Evolutionary conservation across 352 stramenopile genomes (phyloP).

Genomic region (Phytophthora hybrid): DNA sequence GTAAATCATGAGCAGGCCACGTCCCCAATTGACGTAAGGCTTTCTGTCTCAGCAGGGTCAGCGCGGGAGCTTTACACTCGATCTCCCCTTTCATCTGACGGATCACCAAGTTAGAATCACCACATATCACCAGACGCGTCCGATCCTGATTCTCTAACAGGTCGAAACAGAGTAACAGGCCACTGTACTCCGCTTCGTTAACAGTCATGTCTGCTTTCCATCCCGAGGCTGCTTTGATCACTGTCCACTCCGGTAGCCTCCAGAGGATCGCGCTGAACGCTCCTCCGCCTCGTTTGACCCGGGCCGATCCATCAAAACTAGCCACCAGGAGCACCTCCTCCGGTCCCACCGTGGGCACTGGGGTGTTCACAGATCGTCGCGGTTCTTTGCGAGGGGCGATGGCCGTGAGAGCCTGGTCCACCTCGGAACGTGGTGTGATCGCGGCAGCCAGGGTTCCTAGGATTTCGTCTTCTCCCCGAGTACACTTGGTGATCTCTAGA

Average conservation of each 20-base stretch:
- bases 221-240: background rate
- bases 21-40: background rate
- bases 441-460: background rate
- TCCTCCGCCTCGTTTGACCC: constrained; percentile 8
- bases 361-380: background rate
- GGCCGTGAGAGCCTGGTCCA: background rate
- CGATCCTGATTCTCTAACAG: background rate
- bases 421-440: constrained; percentile 6
- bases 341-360: background rate
- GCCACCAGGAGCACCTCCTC: constrained; percentile 13
- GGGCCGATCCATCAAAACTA: constrained; percentile 32
- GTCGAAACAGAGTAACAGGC: background rate
- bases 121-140: background rate
- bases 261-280: constrained; percentile 24
- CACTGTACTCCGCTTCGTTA: constrained; percentile 37
- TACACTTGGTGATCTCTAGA: constrained; percentile 1
- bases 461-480: constrained; percentile 22
- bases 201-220: constrained; percentile 15
- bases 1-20: background rate
- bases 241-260: constrained; percentile 21
- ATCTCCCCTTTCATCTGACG: too few species aligned
- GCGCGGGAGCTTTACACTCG: too few species aligned
- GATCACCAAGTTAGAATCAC: too few species aligned
- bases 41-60: background rate
- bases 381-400: background rate